Percentiles rank a stretch among this genome's conserved stretches.
These are phyloP conservation scores for Boletellus emodensis DNA, from an alignment of 768 basidiomycete genomes.

Conservation along the genomic window DNA sequence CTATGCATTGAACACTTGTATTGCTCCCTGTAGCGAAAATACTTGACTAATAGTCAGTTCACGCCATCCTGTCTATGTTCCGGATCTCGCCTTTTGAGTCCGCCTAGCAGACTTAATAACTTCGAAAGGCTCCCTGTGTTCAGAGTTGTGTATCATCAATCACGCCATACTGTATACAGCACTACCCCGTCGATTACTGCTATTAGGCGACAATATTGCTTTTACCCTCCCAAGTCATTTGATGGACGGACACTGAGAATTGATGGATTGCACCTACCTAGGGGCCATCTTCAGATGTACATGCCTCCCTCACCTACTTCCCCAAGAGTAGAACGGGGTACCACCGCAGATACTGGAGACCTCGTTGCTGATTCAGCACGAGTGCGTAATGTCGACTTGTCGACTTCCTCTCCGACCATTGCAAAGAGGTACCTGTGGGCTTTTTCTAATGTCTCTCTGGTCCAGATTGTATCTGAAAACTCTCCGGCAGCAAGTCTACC, in stretches of 20 bases:
- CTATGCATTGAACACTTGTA: not conserved
- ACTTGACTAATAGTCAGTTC: too few relatives aligned
- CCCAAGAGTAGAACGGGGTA: conserved; percentile 11
- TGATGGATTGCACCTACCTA: not conserved
- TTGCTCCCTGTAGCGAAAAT: too few relatives aligned
- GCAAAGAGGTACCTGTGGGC: conserved; percentile 37
- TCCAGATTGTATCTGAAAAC: conserved; percentile 36
- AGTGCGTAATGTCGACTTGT: conserved; percentile 3
- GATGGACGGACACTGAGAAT: too few relatives aligned
- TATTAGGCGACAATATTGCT: too few relatives aligned
- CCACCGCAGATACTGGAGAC: not conserved
- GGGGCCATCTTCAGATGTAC: conserved; percentile 39
- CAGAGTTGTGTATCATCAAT: too few relatives aligned
- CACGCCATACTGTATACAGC: too few relatives aligned
- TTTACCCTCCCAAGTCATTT: too few relatives aligned
- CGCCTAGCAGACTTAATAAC: too few relatives aligned
- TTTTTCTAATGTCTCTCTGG: conserved; percentile 29
- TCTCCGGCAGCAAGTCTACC: conserved; percentile 22
- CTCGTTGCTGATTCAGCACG: conserved; percentile 11
- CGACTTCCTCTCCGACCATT: conserved; percentile 26
- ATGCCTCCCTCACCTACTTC: conserved; percentile 48
- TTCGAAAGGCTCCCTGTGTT: too few relatives aligned
- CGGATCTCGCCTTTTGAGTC: too few relatives aligned
- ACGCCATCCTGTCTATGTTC: too few relatives aligned
- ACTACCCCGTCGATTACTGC: too few relatives aligned